phyloP scores from a whole-genome alignment of 164 flowering plant genomes.

The Sextonia rubra region DNA sequence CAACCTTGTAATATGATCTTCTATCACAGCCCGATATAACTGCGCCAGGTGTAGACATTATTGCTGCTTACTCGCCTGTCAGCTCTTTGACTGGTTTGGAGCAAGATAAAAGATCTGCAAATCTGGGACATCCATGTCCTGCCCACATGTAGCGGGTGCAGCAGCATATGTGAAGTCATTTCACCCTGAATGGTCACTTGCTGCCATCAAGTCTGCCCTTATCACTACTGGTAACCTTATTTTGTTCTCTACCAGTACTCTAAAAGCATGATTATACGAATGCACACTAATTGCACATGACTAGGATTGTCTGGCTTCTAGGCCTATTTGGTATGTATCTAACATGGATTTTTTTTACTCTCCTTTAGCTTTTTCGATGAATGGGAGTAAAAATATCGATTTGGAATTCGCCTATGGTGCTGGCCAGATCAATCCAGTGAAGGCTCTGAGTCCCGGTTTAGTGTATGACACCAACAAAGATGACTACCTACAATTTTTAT shows the following conservation, averaged over 20 bases:
- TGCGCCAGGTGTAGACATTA: slow-evolving; percentile 67
- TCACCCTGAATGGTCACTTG: slow-evolving; percentile 68
- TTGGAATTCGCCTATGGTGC: slow-evolving; percentile 57
- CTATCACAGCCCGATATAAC: slow-evolving; percentile 57
- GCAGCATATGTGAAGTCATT: slow-evolving; percentile 71
- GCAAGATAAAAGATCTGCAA: slow-evolving; percentile 3
- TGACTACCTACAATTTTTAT: slow-evolving; percentile 46
- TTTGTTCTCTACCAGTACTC: too few species aligned
- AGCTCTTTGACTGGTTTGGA: slow-evolving; percentile 24
- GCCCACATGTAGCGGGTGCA: slow-evolving; percentile 56
- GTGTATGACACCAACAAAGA: slow-evolving; percentile 44
- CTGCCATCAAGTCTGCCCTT: slow-evolving; percentile 75
- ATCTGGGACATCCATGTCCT: slow-evolving; percentile 80
- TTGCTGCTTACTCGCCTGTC: slow-evolving; percentile 51
- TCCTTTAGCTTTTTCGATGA: slow-evolving; percentile 36
- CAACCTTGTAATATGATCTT: neutral
- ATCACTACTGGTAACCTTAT: slow-evolving; percentile 67
- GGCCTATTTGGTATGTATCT: too few species aligned
- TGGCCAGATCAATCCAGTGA: slow-evolving; percentile 49
- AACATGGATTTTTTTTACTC: too few species aligned
- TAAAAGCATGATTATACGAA: too few species aligned
- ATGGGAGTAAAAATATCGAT: neutral
- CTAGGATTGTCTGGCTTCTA: too few species aligned
- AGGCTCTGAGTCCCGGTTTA: slow-evolving; percentile 48
- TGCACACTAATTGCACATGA: too few species aligned